These are phyloP conservation scores for Nemania diffusa DNA, from an alignment of 2,329 filamentous ascomycete genomes.

Conservation along the genomic window DNA sequence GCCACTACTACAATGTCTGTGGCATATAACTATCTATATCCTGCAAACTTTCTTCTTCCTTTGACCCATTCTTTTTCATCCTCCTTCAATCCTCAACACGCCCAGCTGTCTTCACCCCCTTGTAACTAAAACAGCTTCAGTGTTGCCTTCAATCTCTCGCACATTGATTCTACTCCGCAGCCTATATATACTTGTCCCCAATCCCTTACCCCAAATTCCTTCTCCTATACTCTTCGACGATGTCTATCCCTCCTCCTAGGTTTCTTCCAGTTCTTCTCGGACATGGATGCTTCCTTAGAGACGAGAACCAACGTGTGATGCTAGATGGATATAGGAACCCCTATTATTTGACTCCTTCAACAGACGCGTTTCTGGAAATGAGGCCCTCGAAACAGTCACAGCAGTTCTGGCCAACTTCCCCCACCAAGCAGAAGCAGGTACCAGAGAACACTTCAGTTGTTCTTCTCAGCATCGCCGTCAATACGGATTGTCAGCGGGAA, in stretches of 20 bases:
- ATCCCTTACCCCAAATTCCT: neutral
- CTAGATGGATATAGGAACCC: neutral
- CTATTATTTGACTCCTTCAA: constrained; percentile 20
- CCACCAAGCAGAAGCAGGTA: neutral
- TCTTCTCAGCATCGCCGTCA: constrained; percentile 24
- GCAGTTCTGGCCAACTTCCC: constrained; percentile 20
- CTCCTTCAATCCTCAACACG: neutral
- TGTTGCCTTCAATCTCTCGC: neutral
- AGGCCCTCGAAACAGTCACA: constrained; percentile 19
- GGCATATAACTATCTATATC: neutral
- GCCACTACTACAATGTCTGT: too few species aligned
- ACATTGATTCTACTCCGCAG: neutral
- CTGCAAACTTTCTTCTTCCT: neutral
- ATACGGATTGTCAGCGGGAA: constrained; percentile 18
- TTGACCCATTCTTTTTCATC: neutral
- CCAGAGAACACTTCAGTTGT: constrained; percentile 20
- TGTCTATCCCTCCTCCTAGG: constrained; percentile 6
- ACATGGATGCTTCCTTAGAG: constrained; percentile 23
- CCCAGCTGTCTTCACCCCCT: neutral
- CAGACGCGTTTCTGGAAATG: constrained; percentile 22
- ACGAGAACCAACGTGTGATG: neutral
- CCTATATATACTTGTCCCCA: neutral
- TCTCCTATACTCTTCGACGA: neutral
- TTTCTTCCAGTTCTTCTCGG: constrained; percentile 32
- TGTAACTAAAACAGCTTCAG: neutral